These are phyloP conservation scores for Lanmaoa rubissima DNA, from an alignment of 768 basidiomycete species.

Conservation along the genomic window DNA sequence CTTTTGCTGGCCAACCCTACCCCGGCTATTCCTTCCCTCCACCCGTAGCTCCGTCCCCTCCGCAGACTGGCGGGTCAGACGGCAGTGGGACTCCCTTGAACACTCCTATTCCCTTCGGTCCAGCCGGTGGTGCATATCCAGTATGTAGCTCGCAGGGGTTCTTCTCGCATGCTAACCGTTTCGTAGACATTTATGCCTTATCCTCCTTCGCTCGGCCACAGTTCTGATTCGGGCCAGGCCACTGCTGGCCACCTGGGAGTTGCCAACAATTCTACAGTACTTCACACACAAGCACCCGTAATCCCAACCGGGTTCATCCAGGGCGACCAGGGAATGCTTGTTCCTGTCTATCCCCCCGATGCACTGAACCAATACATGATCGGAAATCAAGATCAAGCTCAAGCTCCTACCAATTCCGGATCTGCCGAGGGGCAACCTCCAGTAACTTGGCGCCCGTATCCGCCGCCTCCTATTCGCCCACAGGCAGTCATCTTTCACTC, in stretches of 20 bases:
- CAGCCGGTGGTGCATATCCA: constrained; percentile 41
- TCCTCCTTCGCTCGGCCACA: constrained; percentile 37
- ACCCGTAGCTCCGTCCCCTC: constrained; percentile 23
- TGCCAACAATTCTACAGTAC: constrained; percentile 9
- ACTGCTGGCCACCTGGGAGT: constrained; percentile 19
- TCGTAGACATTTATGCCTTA: constrained; percentile 51
- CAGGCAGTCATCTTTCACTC: constrained; percentile 32
- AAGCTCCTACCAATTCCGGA: constrained; percentile 16
- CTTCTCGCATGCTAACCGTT: constrained; percentile 8
- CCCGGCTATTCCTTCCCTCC: constrained; percentile 42
- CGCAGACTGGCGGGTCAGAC: constrained; percentile 38
- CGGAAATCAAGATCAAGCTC: constrained; percentile 33
- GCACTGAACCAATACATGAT: constrained; percentile 70
- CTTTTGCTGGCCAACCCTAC: constrained; percentile 46
- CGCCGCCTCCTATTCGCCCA: constrained; percentile 32
- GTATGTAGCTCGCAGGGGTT: constrained; percentile 35
- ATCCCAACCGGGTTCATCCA: constrained; percentile 69
- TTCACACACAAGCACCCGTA: constrained; percentile 50
- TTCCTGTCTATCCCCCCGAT: constrained; percentile 69
- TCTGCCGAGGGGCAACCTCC: constrained; percentile 31
- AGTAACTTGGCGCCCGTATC: constrained; percentile 35
- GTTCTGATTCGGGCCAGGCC: constrained; percentile 26
- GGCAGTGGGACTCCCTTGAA: constrained; percentile 33
- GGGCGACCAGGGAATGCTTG: constrained; percentile 68
- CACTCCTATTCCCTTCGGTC: constrained; percentile 37